Conservation (phyloP, 1,139 yeast species). For the Suhomyces anneliseae region DNA sequence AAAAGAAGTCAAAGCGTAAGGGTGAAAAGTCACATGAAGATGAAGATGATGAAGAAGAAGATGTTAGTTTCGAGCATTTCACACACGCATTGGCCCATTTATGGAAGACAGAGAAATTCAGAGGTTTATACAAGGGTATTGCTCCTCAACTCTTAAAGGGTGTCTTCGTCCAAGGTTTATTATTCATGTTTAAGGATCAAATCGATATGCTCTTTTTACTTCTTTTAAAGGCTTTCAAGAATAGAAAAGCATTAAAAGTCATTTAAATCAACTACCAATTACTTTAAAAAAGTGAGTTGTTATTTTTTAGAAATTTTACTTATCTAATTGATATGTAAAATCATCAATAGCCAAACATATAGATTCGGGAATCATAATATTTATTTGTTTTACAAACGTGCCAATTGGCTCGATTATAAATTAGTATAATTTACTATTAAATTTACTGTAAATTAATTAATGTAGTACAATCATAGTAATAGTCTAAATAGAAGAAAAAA, state of each 20-base stretch:
- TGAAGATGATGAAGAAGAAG: constrained; percentile 31
- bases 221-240: constrained; percentile 26
- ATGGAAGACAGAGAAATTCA: constrained; percentile 49
- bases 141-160: constrained; percentile 83
- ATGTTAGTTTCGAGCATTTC: constrained; percentile 47
- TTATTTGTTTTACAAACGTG: neutral
- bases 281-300: too few species aligned
- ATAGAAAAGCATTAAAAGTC: constrained; percentile 5
- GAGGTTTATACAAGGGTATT: constrained; percentile 72
- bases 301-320: neutral
- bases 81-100: constrained; percentile 54
- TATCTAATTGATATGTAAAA: neutral
- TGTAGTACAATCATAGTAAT: neutral
- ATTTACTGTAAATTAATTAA: too few species aligned
- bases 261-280: neutral
- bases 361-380: neutral
- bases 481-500: too few species aligned
- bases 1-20: constrained; percentile 43
- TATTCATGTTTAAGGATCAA: constrained; percentile 82
- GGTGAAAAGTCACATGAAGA: constrained; percentile 17
- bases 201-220: constrained; percentile 46
- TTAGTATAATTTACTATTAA: too few species aligned
- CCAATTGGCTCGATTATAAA: too few species aligned
- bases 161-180: constrained; percentile 78
- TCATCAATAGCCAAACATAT: neutral